Base-by-base conservation (phyloP, 768 basidiomycete genomes). In the Panus rudis region DNA sequence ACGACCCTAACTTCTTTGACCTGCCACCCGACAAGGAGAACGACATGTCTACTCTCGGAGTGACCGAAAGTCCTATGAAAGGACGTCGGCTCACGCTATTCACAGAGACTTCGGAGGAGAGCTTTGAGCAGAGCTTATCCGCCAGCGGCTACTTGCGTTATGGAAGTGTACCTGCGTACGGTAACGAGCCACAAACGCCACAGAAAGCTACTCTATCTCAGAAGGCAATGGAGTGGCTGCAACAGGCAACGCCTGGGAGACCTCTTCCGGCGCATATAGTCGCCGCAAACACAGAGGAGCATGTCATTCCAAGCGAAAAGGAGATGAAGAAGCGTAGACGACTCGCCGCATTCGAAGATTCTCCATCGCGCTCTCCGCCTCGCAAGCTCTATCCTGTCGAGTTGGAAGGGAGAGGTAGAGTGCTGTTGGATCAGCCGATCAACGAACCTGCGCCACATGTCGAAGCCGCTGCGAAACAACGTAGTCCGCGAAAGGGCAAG, bases 121-220 rank as follows among this genome's bases (percentile, higher is more conserved):
- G 84, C 54, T 88, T 89, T 52, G 86, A 89, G 54, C 85, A 89
- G 62, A 84, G 84, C 52, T 59, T 88, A 31, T 84, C 87, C 76
- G 84, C 84, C 16, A 84, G 84, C 23, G 85, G 86, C 6, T 88
- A 88, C 60, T 83, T 79, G 1, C 73, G 73, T 48, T 88, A 87
- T 60, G 85, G 63, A 3, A 52, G 51, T 28, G 51, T 51, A 2
- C 53, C 60, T 2, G 53, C 52, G 3, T 58, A 60, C 41, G 48
- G 43, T 4, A 37, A 46, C n/a, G 59, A 59, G 20, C 58, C 60
- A 6, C 49, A 55, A 37, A 51, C 50, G n/a, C 55, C 51, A 4
- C 46, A 39, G 19, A 47, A 47, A 17, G 42, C 32, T 37, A 39
- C 34, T 14, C 43, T 46, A 19, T 55, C 45, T 51, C 80, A 56